A percentile compares a stretch with the other conserved stretches of the same genome.
Conservation (phyloP, 352 stramenopile species). For the Globisporangium yorkense region DNA sequence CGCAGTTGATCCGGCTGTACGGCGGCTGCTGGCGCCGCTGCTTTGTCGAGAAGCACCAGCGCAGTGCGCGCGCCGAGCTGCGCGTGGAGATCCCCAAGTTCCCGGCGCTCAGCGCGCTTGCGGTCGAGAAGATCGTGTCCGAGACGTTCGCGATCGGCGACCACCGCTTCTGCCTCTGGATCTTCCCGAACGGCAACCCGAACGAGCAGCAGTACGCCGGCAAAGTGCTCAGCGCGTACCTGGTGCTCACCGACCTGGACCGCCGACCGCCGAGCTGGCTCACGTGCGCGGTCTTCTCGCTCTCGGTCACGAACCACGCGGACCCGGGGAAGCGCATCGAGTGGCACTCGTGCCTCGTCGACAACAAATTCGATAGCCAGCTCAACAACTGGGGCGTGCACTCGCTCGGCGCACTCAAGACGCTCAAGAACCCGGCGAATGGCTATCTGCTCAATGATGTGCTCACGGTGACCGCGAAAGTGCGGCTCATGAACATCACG, state of each 20-base stretch:
- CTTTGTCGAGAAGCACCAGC: slow-evolving; percentile 45
- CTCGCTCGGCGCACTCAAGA: slow-evolving; percentile 51
- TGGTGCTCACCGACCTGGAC: slow-evolving; percentile 72
- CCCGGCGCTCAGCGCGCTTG: slow-evolving; percentile 18
- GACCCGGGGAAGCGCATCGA: slow-evolving; percentile 45
- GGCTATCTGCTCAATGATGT: slow-evolving; percentile 44
- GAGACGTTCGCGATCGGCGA: slow-evolving; percentile 67
- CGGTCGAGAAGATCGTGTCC: slow-evolving; percentile 66
- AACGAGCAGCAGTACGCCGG: slow-evolving; percentile 69
- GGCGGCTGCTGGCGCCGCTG: slow-evolving; percentile 67
- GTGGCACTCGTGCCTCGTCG: slow-evolving; percentile 75
- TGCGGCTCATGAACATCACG: slow-evolving; percentile 76
- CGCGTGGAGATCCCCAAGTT: slow-evolving; percentile 56
- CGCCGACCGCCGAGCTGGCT: slow-evolving; percentile 50
- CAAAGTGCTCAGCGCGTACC: slow-evolving; percentile 67
- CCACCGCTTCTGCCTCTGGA: slow-evolving; percentile 74
- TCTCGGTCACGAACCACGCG: slow-evolving; percentile 48
- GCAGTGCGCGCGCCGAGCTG: slow-evolving; percentile 46
- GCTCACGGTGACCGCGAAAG: slow-evolving; percentile 58
- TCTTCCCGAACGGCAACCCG: slow-evolving; percentile 76
- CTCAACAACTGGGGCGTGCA: slow-evolving; percentile 84
- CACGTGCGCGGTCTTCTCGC: slow-evolving; percentile 75
- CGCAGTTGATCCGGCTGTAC: slow-evolving; percentile 67
- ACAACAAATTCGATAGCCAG: slow-evolving; percentile 76
- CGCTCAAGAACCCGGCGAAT: slow-evolving; percentile 43